Conservation (phyloP, 441 rosid genomes). For the Isatis lusitanica region DNA sequence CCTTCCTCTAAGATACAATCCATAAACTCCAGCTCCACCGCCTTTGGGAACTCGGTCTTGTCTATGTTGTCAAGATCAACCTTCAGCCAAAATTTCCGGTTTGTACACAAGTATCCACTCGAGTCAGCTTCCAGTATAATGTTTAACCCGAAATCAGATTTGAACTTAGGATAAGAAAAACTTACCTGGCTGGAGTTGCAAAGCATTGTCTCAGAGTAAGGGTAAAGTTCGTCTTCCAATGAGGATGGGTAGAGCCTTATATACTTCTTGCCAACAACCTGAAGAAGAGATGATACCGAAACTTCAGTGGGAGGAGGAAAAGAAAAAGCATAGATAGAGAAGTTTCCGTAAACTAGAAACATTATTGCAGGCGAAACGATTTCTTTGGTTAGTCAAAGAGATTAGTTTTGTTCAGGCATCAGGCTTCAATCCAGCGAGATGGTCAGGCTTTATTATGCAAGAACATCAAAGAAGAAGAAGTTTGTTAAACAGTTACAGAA, state of each 20-base stretch:
- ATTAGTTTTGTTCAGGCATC: conserved; percentile 33
- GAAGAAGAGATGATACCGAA: conserved; percentile 22
- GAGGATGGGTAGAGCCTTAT: conserved; percentile 80
- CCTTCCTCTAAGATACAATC: conserved; percentile 95
- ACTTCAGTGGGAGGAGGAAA: conserved; percentile 2
- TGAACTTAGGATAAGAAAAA: background rate
- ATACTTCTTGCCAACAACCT: conserved; percentile 95
- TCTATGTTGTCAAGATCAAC: conserved; percentile 89
- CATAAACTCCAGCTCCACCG: conserved; percentile 62
- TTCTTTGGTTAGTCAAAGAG: conserved; percentile 36
- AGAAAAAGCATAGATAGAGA: background rate
- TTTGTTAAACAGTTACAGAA: conserved; percentile 19
- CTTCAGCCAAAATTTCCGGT: conserved; percentile 44
- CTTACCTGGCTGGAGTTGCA: conserved; percentile 89
- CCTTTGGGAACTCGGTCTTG: conserved; percentile 56
- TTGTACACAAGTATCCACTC: background rate
- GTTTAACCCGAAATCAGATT: background rate
- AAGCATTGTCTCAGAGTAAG: conserved; percentile 82
- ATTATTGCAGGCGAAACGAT: conserved; percentile 20
- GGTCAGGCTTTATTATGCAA: conserved; percentile 35
- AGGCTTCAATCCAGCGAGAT: conserved; percentile 37
- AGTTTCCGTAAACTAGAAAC: background rate
- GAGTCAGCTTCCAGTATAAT: background rate
- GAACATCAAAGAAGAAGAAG: conserved; percentile 33
- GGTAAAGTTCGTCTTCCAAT: conserved; percentile 71